A percentile compares a stretch with the other conserved stretches of the same genome.
These are phyloP conservation scores for Chaetomium globosum DNA, from an alignment of 2,329 filamentous ascomycete genomes.

Conservation along the genomic window DNA sequence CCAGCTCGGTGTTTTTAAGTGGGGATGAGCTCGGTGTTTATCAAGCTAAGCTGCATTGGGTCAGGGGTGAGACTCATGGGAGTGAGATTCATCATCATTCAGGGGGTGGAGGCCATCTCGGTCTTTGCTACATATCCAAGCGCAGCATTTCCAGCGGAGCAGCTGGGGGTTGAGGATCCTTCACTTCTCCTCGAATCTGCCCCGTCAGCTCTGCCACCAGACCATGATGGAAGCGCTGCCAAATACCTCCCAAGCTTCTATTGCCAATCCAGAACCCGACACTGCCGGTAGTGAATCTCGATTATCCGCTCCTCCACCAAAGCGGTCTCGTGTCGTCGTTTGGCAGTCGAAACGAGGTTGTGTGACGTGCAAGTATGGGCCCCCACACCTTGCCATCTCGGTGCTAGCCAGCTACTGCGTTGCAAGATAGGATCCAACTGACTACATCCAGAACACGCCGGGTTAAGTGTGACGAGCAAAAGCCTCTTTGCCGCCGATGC, in stretches of 20 bases:
- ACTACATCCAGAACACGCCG: constrained; percentile 1
- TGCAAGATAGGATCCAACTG: not conserved
- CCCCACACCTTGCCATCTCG: not conserved
- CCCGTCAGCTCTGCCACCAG: not conserved
- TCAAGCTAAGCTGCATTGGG: not conserved
- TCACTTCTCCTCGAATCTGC: not conserved
- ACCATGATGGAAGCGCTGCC: not conserved
- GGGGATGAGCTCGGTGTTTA: not conserved
- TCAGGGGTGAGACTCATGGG: not conserved
- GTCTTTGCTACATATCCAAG: constrained; percentile 5
- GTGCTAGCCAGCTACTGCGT: not conserved
- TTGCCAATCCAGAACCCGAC: not conserved
- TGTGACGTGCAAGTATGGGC: constrained; percentile 16
- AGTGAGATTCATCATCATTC: not conserved
- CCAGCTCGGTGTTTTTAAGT: constrained; percentile 15
- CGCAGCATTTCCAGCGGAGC: too few species aligned
- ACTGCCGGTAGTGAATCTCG: not conserved
- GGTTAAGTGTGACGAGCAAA: constrained; percentile 18
- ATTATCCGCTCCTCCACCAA: not conserved
- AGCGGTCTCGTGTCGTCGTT: constrained; percentile 13
- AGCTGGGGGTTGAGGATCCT: too few species aligned
- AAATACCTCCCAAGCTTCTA: not conserved
- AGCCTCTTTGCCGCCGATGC: constrained; percentile 13
- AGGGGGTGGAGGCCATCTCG: constrained; percentile 12
- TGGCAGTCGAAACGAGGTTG: constrained; percentile 16